Evolutionary conservation across 164 flowering plant species (phyloP).

Genomic region (Sextonia rubra): DNA sequence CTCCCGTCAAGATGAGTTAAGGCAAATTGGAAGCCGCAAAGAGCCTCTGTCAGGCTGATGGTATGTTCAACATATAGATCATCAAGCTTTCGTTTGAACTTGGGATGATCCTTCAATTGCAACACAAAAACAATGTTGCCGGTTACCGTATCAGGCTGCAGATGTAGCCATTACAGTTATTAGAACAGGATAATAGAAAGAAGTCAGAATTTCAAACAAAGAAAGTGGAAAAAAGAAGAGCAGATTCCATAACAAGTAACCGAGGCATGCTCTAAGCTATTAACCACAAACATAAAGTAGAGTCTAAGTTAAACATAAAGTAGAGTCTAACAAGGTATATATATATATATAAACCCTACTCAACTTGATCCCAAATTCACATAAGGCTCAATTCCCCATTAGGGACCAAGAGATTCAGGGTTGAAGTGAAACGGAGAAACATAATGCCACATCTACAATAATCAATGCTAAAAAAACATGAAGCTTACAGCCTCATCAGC

Average conservation of each 20-base stretch:
- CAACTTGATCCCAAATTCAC: no score
- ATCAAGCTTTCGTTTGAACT: slow-evolving; percentile 43
- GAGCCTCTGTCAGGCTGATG: slow-evolving; percentile 45
- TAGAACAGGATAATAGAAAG: neutral
- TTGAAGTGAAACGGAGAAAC: no score
- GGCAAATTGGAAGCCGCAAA: slow-evolving; percentile 55
- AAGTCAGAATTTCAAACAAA: neutral
- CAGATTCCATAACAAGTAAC: no score
- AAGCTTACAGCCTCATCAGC: slow-evolving; percentile 62
- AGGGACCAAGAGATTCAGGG: no score
- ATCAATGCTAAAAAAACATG: no score
- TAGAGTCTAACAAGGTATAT: no score
- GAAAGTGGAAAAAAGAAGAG: neutral
- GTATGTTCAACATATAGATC: slow-evolving; percentile 47
- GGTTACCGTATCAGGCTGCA: slow-evolving; percentile 57
- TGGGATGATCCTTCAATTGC: slow-evolving; percentile 49
- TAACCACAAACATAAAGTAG: no score
- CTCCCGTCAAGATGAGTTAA: slow-evolving; percentile 52
- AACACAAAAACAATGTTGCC: slow-evolving; percentile 53
- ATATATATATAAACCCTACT: no score
- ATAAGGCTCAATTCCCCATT: no score
- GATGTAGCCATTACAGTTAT: neutral
- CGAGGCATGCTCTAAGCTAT: no score
- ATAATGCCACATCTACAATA: no score
- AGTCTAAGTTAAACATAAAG: no score